These are phyloP conservation scores for Fragaria nilgerrensis DNA, from an alignment of 306 rosid genomes.

Conservation along the genomic window DNA sequence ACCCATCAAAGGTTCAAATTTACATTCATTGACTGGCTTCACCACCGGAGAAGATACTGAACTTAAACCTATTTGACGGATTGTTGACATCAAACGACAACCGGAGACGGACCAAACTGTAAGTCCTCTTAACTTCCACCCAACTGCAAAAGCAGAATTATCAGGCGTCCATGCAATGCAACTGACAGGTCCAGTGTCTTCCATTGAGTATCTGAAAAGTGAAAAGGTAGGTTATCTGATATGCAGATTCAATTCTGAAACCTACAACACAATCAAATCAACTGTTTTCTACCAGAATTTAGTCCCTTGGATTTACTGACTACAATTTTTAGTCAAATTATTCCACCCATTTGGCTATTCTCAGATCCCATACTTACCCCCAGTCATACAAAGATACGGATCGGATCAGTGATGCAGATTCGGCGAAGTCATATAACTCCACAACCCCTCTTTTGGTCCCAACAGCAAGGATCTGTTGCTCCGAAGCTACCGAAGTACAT, in stretches of 20 bases:
- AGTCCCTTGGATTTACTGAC: not conserved
- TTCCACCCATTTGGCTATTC: conserved; percentile 14
- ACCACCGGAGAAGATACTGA: conserved; percentile 79
- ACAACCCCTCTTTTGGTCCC: conserved; percentile 90
- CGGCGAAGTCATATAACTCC: conserved; percentile 85
- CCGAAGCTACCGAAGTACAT: conserved; percentile 74
- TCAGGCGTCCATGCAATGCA: conserved; percentile 99
- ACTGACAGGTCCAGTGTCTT: conserved; percentile 89
- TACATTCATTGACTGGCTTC: conserved; percentile 75
- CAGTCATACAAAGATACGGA: conserved; percentile 83
- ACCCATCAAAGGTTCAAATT: conserved; percentile 82
- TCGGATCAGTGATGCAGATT: conserved; percentile 65
- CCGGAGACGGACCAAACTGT: conserved; percentile 98
- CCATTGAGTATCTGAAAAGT: conserved; percentile 81
- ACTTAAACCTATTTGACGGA: conserved; percentile 90
- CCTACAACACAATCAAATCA: not conserved
- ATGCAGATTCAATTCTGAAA: conserved; percentile 25
- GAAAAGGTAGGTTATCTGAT: conserved; percentile 7
- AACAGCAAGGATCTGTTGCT: conserved; percentile 92
- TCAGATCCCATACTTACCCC: conserved; percentile 70
- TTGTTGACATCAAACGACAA: conserved; percentile 94
- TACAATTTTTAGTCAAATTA: conserved; percentile 2
- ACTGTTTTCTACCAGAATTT: not conserved
- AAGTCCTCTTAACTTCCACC: conserved; percentile 96
- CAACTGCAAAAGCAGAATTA: conserved; percentile 95